phyloP scores from a whole-genome alignment of 108 stramenopile species.

The Nannochloropsis oceanica region DNA sequence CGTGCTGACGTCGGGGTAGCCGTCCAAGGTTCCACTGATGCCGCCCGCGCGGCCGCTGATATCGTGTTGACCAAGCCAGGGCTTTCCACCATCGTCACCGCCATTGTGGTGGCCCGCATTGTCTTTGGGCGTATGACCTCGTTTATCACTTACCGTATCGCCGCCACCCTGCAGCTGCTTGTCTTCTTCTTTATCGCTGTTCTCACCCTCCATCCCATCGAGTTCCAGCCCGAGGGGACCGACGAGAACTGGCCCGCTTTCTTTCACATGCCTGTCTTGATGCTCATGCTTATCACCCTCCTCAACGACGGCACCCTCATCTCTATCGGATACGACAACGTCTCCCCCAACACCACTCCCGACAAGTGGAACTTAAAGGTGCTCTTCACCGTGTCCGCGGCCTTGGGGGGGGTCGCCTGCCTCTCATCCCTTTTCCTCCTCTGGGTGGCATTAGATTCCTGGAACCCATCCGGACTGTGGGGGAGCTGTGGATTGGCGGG shows the following conservation, averaged over 20 bases:
- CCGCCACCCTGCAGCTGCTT: constrained; percentile 56
- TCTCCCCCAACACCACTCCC: neutral
- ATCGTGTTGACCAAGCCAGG: constrained; percentile 64
- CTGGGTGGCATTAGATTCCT: constrained; percentile 3
- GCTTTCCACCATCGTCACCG: constrained; percentile 56
- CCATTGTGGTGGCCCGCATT: constrained; percentile 53
- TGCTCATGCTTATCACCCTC: constrained; percentile 61
- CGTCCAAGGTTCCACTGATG: constrained; percentile 70
- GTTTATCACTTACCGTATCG: constrained; percentile 30
- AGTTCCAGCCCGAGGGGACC: constrained; percentile 8
- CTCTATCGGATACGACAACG: constrained; percentile 60
- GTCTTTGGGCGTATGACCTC: constrained; percentile 47
- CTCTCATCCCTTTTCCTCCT: constrained; percentile 11
- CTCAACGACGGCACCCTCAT: constrained; percentile 67
- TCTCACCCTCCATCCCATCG: neutral
- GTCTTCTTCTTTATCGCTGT: constrained; percentile 38
- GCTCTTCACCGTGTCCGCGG: constrained; percentile 13
- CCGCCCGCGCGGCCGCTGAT: constrained; percentile 67
- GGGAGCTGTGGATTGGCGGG: neutral
- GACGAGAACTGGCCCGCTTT: constrained; percentile 1
- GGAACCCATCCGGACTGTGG: neutral
- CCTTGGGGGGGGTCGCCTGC: constrained; percentile 19
- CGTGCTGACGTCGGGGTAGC: constrained; percentile 63
- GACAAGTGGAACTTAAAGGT: constrained; percentile 14
- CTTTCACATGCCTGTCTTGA: constrained; percentile 49